Base-by-base conservation (phyloP, 2,329 filamentous ascomycete species). In the Arthrobotrys musiformis region DNA sequence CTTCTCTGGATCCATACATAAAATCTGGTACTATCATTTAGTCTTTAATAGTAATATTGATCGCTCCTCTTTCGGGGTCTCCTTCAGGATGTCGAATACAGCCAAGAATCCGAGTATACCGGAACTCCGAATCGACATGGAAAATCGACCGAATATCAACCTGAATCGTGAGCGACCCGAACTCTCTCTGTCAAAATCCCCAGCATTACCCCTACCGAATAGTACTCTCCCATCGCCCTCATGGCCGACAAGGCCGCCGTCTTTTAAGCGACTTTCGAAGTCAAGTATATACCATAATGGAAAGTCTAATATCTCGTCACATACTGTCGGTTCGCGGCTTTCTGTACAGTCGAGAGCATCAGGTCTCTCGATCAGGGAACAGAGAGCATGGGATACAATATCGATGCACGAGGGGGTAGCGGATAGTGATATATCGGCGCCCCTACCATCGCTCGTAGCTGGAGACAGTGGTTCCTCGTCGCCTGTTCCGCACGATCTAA, bases 381-480 rank as follows among this genome's bases (percentile, higher is more conserved):
- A 66, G n/a, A 37, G 70, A 35, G 72, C 72, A 44, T 76, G 72
- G 72, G 72, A 76, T 50, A 76, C 72, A 7, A 76, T 76, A 69
- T 76, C 72, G 22, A 40, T 69, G 58, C 72, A 76, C 33, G 72
- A 76, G 40, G 56, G 44, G 13, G 56, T 58, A 4, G 64, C 72
- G 9, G 72, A 76, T 15, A n/a, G 13, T n/a, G 52, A 58, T 7
- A 58, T 58, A 58, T 30, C 60, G 28, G 54, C 42, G 19, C 56
- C 63, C 33, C 24, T 37, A 33, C 24, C 46, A 17, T 37, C 72
- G 3, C 22, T 76, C 37, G 33, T 76, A 5, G 26, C 46, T 1
- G 72, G 72, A 44, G 64, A 63, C 2, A 64, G 72, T 2, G 68
- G 72, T 35, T 64, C 72, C 7, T 64, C 50, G n/a, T 69, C 64